phyloP scores from a whole-genome alignment of 2,329 filamentous ascomycete species.

The Trichoderma sp. region DNA sequence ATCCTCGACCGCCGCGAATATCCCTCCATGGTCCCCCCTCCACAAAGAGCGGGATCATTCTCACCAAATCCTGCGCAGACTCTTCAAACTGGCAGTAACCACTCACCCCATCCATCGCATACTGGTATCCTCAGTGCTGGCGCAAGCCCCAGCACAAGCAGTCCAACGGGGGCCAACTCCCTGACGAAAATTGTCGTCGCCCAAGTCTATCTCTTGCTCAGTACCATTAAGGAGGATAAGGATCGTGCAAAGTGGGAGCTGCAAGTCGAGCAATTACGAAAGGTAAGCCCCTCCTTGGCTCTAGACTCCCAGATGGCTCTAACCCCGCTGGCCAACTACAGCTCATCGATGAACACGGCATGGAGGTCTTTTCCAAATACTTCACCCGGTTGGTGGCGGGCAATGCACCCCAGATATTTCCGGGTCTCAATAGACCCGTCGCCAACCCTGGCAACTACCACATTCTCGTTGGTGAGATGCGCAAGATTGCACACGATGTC shows the following conservation, averaged over 20 bases:
- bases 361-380: slow-evolving; percentile 97
- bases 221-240: slow-evolving; percentile 93
- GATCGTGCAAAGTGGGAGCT: slow-evolving; percentile 88
- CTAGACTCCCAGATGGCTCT: slow-evolving; percentile 28
- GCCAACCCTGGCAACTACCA: slow-evolving; percentile 82
- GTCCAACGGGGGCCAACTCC: slow-evolving; percentile 65
- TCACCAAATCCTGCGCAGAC: slow-evolving; percentile 64
- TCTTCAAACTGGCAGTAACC: slow-evolving; percentile 59
- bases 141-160: slow-evolving; percentile 64
- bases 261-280: slow-evolving; percentile 88
- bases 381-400: slow-evolving; percentile 89
- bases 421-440: slow-evolving; percentile 71
- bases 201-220: slow-evolving; percentile 91
- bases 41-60: slow-evolving; percentile 66
- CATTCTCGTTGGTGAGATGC: slow-evolving; percentile 80
- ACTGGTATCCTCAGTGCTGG: slow-evolving; percentile 61
- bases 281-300: slow-evolving; percentile 59
- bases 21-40: slow-evolving; percentile 62
- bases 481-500: slow-evolving; percentile 78
- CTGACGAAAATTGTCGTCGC: slow-evolving; percentile 93
- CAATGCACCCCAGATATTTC: slow-evolving; percentile 91
- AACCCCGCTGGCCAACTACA: slow-evolving; percentile 44
- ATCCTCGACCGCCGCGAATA: slow-evolving; percentile 42
- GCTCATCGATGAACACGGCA: slow-evolving; percentile 97
- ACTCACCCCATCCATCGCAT: slow-evolving; percentile 62